phyloP scores from a whole-genome alignment of 805 yeast species.

The Schwanniomyces vanrijiae region DNA sequence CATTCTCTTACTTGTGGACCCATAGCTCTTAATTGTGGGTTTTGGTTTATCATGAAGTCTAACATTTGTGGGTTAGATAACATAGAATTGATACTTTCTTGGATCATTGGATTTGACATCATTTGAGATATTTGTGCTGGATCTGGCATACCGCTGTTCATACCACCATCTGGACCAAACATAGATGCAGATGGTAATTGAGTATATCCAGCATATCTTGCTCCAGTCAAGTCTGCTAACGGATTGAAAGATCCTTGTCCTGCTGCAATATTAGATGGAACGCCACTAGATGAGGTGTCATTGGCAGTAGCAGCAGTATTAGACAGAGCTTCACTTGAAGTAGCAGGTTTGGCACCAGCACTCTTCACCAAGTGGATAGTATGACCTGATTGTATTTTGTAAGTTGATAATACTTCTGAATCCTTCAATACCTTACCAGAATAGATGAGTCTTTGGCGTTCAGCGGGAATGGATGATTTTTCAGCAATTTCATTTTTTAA shows the following conservation, averaged over 20 bases:
- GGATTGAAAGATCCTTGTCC: conserved; percentile 91
- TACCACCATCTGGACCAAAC: conserved; percentile 96
- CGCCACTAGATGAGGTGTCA: conserved; percentile 22
- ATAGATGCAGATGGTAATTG: conserved; percentile 83
- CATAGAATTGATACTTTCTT: conserved; percentile 79
- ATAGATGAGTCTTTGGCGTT: conserved; percentile 85
- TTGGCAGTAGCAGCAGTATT: conserved; percentile 17
- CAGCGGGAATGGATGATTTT: conserved; percentile 65
- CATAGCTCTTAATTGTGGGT: conserved; percentile 81
- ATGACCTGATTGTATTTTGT: conserved; percentile 83
- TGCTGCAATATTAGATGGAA: conserved; percentile 80
- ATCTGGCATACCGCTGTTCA: conserved; percentile 67
- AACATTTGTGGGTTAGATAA: conserved; percentile 86
- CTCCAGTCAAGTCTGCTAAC: conserved; percentile 89
- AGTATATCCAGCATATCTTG: conserved; percentile 90
- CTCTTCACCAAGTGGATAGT: conserved; percentile 89
- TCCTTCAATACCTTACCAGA: conserved; percentile 94
- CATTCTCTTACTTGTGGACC: conserved; percentile 87
- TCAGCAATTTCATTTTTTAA: conserved; percentile 66
- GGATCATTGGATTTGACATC: conserved; percentile 81
- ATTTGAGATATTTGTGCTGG: conserved; percentile 72
- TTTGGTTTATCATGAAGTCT: conserved; percentile 75
- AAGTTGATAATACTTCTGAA: conserved; percentile 65
- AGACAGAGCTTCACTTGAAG: conserved; percentile 23
- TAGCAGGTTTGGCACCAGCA: conserved; percentile 42